Conservation (phyloP, 2,329 filamentous ascomycete genomes). For the Fonsecaea pugnacius region DNA sequence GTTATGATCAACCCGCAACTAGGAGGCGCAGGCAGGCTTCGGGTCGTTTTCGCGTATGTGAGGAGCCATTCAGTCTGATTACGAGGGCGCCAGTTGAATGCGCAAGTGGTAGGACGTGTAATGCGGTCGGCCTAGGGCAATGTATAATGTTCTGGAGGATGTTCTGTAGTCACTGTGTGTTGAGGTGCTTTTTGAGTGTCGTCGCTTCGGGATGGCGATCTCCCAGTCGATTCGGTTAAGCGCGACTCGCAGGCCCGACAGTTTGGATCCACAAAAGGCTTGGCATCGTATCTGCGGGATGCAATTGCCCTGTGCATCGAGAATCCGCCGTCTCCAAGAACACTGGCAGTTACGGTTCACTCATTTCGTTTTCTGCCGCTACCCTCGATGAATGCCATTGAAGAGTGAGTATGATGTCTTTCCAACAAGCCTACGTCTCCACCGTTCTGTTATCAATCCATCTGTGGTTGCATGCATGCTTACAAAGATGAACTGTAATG, state of each 20-base stretch:
- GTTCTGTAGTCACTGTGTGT: conserved; percentile 3
- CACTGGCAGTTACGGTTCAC: conserved; percentile 14
- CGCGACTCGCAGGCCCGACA: conserved; percentile 10
- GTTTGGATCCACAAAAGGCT: neutral
- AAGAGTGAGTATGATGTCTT: conserved; percentile 41
- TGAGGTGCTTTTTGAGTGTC: conserved; percentile 10
- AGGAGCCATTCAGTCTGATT: conserved; percentile 27
- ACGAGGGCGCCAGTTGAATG: neutral
- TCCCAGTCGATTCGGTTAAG: conserved; percentile 18
- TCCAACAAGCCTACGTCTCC: conserved; percentile 37
- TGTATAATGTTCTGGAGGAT: neutral
- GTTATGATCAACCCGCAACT: conserved; percentile 11
- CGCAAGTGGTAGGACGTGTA: neutral
- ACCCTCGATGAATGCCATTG: conserved; percentile 28
- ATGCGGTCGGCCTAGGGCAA: neutral
- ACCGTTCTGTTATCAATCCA: conserved; percentile 12
- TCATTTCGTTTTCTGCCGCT: conserved; percentile 19
- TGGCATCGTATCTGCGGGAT: conserved; percentile 3
- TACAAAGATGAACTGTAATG: conserved; percentile 18
- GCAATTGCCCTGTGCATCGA: neutral
- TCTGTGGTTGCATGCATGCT: conserved; percentile 15
- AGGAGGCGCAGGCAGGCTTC: conserved; percentile 26
- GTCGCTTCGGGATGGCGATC: conserved; percentile 24
- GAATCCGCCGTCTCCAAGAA: neutral
- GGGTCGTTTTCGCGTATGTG: conserved; percentile 22